Evolutionary conservation across 768 basidiomycete species (phyloP).

Genomic region (Lactarius akahatsu): DNA sequence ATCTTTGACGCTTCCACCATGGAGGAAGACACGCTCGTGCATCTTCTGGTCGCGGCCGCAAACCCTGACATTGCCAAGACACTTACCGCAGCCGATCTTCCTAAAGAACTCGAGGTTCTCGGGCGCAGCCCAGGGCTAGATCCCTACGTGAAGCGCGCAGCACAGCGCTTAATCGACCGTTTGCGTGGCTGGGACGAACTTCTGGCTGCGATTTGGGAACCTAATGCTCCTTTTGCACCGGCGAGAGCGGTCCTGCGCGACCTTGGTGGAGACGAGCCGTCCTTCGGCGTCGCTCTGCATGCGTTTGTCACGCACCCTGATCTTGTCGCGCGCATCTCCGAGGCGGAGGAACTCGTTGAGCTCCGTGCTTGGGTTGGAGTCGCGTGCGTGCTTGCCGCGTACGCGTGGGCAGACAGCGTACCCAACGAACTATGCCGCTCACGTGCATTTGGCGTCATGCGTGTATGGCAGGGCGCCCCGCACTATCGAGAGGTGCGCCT

Average conservation of each 20-base stretch:
- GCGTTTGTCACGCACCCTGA: constrained; percentile 62
- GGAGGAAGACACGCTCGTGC: constrained; percentile 54
- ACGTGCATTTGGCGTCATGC: constrained; percentile 58
- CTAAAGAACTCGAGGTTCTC: constrained; percentile 42
- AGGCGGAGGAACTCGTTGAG: constrained; percentile 46
- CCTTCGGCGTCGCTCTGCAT: constrained; percentile 71
- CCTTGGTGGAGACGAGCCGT: constrained; percentile 60
- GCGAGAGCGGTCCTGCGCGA: constrained; percentile 58
- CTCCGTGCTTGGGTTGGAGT: constrained; percentile 72
- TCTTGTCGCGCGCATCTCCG: constrained; percentile 41
- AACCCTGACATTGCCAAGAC: constrained; percentile 63
- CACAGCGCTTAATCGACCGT: constrained; percentile 48
- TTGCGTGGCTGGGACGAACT: constrained; percentile 60
- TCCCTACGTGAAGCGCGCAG: constrained; percentile 44
- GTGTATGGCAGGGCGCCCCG: constrained; percentile 63
- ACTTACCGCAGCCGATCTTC: constrained; percentile 46
- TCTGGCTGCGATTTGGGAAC: constrained; percentile 58
- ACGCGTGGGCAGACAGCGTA: constrained; percentile 79
- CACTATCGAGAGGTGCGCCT: constrained; percentile 68
- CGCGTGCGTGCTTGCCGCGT: constrained; percentile 63
- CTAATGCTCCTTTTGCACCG: constrained; percentile 48
- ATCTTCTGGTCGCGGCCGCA: constrained; percentile 61
- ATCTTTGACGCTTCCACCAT: constrained; percentile 56
- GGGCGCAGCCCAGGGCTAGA: constrained; percentile 41
- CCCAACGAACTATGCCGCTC: constrained; percentile 64